Evolutionary conservation across 2,329 filamentous ascomycete genomes (phyloP), one percentile per base, ranked within the genome.

Genomic region (Penicillium crustosum): DNA sequence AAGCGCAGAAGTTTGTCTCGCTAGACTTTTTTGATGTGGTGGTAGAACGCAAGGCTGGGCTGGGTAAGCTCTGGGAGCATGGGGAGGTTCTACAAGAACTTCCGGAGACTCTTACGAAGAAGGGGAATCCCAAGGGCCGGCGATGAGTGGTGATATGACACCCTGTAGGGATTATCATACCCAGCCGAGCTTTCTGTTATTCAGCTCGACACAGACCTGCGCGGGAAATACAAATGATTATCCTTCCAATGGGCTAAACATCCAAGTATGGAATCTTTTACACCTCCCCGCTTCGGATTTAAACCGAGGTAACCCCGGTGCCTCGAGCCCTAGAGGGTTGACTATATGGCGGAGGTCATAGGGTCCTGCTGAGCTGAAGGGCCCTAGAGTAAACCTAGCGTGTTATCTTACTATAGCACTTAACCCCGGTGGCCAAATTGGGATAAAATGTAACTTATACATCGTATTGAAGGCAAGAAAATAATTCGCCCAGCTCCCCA

Each of bases 11-110:
- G 1, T 52, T 90, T 7, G 78, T 96, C 63, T 82, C 85, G 31
- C 73, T 83, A 21, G 81, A 82, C 66, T 91, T 88, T 69, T 93
- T 95, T 68, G 83, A 83, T 75, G 82, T 85, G 68, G 92, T 93
- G 0, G 78, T 89, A 45, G 77, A 96, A 66, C 88, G 91, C 82
- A 83, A 84, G 70, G 82, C 88, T 65, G 92, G 92, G 0, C 77
- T 85, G 67, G 81, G 87, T 10, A 86, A 92, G 69, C 77, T 93
- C 66, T 91, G 89, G 52, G 78, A 81, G 47, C 79, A 76, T 0
- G 78, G 89, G 25, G 81, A 81, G 62, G 75, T 75, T 54, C 73
- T 70, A 77, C 82, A 69, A 81, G 84, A 80, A 57, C 61, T 78
- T 52, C 77, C 78, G 17, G 76, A 69, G 52, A 66, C 71, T 55